Conservation (phyloP, 805 yeast genomes). For the Yamadazyma insecticola region DNA sequence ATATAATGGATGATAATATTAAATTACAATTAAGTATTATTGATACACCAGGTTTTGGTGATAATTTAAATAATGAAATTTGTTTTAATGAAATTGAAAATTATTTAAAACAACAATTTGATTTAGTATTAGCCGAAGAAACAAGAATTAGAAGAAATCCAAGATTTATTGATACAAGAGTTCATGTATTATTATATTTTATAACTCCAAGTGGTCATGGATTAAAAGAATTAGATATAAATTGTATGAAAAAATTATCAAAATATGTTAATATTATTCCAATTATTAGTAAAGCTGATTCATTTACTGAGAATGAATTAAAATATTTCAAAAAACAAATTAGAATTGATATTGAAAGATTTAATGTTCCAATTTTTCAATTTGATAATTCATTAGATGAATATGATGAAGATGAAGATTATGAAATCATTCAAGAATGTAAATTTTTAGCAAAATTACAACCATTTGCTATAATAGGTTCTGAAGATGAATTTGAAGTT, state of each 20-base stretch:
- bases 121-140: conserved; percentile 77
- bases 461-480: conserved; percentile 70
- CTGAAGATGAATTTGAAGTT: conserved; percentile 53
- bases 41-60: conserved; percentile 77
- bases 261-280: conserved; percentile 80
- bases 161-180: conserved; percentile 70
- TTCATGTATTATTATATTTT: conserved; percentile 74
- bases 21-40: conserved; percentile 55
- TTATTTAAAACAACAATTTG: conserved; percentile 73
- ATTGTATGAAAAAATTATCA: conserved; percentile 64
- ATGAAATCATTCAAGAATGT: conserved; percentile 69
- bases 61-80: conserved; percentile 62
- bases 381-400: conserved; percentile 50
- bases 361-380: conserved; percentile 71
- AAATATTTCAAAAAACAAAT: conserved; percentile 55
- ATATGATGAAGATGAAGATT: conserved; percentile 70
- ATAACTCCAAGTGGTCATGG: conserved; percentile 80
- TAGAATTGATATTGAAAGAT: conserved; percentile 57
- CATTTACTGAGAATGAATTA: conserved; percentile 66
- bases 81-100: conserved; percentile 63
- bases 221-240: conserved; percentile 68
- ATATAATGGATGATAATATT: conserved; percentile 55
- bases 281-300: conserved; percentile 75
- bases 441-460: conserved; percentile 57
- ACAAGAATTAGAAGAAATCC: conserved; percentile 85